Evolutionary conservation across 768 basidiomycete species (phyloP), one percentile per base, ranked within the genome.

Genomic region (Saitozyma sp.): DNA sequence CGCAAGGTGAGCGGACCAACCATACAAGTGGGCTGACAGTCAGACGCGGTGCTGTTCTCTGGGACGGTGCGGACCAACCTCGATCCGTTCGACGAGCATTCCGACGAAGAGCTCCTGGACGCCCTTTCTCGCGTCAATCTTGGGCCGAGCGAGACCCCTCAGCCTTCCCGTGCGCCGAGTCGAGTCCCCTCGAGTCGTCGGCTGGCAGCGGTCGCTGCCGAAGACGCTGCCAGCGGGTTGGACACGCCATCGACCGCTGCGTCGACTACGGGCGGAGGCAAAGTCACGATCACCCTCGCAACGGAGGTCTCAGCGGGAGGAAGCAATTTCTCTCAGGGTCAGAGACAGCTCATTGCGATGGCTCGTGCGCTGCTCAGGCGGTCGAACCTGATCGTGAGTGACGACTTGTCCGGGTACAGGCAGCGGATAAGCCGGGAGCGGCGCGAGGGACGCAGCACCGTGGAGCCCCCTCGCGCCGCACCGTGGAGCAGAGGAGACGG

Each of bases 261-360:
- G 11, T 37, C 40, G 17, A 37, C 50, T 9, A 57, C 20, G 19
- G 59, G 57, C 0, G 54, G 38, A 1, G 59, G 59, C 17, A 76
- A 75, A 58, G 62, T 62, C 11, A 67, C 71, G 0, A 81, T 94
- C 38, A 83, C 85, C 0, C 83, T 95, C 4, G 86, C 90, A 17
- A 90, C 88, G 0, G 86, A 88, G 63, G 88, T 95, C 9, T 90
- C 90, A 0, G 84, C 90, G 0, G 92, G 92, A 0, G 92, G 92
- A 0, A 83, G 86, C 39, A 95, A 96, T 81, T 94, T 96, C 78
- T 93, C 90, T 1, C 90, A 92, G 62, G 93, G 94, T 9, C 92
- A 97, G 74, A 79, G 92, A 9, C 93, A 97, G 56, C 71, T 83
- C 2, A 64, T 83, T 1, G 78, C 79, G 11, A 68, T 75, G 58